These are phyloP conservation scores for Mycosphaerella sp. DNA, from an alignment of 2,329 filamentous ascomycete species.

Conservation along the genomic window DNA sequence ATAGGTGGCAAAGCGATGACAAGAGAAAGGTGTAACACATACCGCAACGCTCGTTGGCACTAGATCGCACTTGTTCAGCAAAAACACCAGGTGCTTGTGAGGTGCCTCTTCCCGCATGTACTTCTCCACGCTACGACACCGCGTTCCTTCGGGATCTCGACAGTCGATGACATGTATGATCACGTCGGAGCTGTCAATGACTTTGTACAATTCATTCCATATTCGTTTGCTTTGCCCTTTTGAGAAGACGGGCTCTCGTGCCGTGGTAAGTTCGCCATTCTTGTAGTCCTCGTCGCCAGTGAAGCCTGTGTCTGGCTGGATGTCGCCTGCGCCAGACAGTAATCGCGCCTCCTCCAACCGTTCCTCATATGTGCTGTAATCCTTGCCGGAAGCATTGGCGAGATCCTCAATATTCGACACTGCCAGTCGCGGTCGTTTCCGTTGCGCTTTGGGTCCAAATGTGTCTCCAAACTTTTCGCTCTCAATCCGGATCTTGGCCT, in stretches of 20 bases:
- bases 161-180: constrained; percentile 93
- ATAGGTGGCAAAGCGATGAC: constrained; percentile 1
- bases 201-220: constrained; percentile 90
- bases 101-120: constrained; percentile 89
- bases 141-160: constrained; percentile 79
- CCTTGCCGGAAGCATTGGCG: constrained; percentile 70
- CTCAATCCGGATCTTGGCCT: constrained; percentile 90
- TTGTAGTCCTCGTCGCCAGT: constrained; percentile 11
- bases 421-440: constrained; percentile 85
- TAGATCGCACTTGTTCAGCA: constrained; percentile 86
- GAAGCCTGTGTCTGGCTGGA: constrained; percentile 21
- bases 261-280: constrained; percentile 39
- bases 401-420: constrained; percentile 77
- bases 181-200: constrained; percentile 92
- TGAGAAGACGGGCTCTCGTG: constrained; percentile 69
- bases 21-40: constrained; percentile 53
- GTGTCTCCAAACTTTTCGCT: constrained; percentile 78
- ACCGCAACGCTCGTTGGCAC: constrained; percentile 90
- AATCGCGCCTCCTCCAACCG: constrained; percentile 71
- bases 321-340: constrained; percentile 54
- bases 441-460: constrained; percentile 87
- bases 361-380: constrained; percentile 74
- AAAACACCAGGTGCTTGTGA: constrained; percentile 89
- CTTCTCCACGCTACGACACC: constrained; percentile 85
- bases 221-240: constrained; percentile 95